These are phyloP conservation scores for Symmetrospora coprosmae DNA, from an alignment of 768 basidiomycete species.

Conservation along the genomic window DNA sequence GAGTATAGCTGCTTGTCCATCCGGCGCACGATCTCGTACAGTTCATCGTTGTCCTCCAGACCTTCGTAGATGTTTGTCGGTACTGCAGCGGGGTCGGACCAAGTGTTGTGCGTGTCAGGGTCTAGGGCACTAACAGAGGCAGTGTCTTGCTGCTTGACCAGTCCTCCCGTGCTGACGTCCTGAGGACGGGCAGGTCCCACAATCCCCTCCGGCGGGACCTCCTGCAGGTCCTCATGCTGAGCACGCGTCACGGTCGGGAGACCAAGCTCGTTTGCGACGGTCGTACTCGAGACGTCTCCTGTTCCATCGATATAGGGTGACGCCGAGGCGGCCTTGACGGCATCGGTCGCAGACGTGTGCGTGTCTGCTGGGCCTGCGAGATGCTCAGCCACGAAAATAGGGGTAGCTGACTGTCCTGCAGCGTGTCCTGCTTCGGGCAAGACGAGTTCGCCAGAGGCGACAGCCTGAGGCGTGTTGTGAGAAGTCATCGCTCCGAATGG, in stretches of 20 bases:
- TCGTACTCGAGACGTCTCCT: background rate
- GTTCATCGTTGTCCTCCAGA: constrained; percentile 40
- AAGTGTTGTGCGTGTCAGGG: constrained; percentile 5
- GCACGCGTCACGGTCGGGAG: background rate
- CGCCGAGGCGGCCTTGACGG: too few relatives aligned
- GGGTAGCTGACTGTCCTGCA: too few relatives aligned
- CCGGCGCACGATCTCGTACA: constrained; percentile 39
- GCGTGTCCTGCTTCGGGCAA: too few relatives aligned
- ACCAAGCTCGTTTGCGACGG: background rate
- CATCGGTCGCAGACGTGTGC: too few relatives aligned
- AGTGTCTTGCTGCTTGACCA: constrained; percentile 16
- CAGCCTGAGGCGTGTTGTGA: too few relatives aligned
- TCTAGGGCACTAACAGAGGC: constrained; percentile 5
- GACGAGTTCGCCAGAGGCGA: too few relatives aligned
- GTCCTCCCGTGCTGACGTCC: background rate
- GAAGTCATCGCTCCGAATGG: too few relatives aligned
- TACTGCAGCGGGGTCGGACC: background rate
- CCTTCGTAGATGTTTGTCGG: constrained; percentile 29
- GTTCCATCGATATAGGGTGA: too few relatives aligned
- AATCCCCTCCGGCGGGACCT: background rate
- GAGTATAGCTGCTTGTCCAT: constrained; percentile 43
- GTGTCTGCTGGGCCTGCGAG: too few relatives aligned
- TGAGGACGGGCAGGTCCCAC: constrained; percentile 11
- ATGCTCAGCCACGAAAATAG: too few relatives aligned
- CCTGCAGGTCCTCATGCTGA: background rate